Evolutionary conservation across 148 eudicot species (phyloP).

Genomic region (Salicornia ramosissima): DNA sequence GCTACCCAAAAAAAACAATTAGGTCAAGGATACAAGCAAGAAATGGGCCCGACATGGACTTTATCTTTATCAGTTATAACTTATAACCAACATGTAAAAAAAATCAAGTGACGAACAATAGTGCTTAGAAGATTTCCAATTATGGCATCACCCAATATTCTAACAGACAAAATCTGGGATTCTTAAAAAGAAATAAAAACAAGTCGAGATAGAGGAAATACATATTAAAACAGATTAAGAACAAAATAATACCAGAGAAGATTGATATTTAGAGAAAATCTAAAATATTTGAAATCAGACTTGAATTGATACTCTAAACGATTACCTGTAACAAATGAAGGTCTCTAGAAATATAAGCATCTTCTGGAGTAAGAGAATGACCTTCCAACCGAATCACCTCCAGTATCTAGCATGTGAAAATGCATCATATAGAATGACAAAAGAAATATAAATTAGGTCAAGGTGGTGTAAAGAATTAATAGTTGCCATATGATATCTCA

Average conservation of each 20-base stretch:
- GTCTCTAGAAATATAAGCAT: constrained; percentile 69
- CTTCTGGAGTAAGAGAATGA: constrained; percentile 73
- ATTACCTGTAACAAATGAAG: constrained; percentile 83
- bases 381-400: constrained; percentile 92
- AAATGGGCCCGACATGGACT: not conserved
- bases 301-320: not conserved
- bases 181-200: no score
- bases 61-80: no score
- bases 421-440: constrained; percentile 5
- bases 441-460: not conserved
- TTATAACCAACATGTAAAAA: no score
- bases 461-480: not conserved
- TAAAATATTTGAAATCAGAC: not conserved
- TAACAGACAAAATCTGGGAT: no score
- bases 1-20: constrained; percentile 14
- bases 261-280: not conserved
- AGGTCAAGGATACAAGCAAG: not conserved
- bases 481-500: no score
- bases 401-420: constrained; percentile 49
- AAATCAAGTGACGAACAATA: no score
- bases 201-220: not conserved
- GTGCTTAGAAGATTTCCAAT: no score
- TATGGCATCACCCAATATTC: no score
- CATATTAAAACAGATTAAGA: not conserved
- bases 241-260: no score